Evolutionary conservation across 2,329 filamentous ascomycete genomes (phyloP).

Genomic region (Pezicula carpinea): DNA sequence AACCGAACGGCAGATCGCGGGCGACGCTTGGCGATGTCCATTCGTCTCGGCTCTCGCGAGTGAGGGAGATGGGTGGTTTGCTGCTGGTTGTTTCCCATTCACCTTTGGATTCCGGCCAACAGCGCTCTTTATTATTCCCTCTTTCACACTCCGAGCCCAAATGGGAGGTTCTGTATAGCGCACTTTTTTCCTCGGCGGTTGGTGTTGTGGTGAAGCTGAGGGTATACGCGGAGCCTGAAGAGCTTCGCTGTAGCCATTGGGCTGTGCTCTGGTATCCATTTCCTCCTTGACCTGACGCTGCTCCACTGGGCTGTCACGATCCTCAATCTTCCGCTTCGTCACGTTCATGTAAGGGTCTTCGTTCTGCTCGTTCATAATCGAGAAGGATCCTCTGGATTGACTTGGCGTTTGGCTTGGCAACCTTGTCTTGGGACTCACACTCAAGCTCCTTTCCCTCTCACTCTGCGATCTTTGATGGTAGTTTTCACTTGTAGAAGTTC

Average conservation of each 20-base stretch:
- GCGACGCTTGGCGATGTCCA: constrained; percentile 17
- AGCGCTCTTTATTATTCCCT: constrained; percentile 27
- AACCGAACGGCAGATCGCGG: constrained; percentile 7
- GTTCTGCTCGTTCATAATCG: constrained; percentile 10
- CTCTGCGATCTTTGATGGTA: constrained; percentile 43
- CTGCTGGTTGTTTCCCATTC: constrained; percentile 20
- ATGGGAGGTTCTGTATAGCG: constrained; percentile 49
- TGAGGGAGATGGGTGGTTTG: constrained; percentile 6
- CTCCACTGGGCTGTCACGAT: constrained; percentile 18
- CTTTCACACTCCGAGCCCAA: constrained; percentile 31
- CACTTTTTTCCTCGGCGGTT: constrained; percentile 42
- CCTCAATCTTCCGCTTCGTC: constrained; percentile 26
- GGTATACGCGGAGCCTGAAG: constrained; percentile 12
- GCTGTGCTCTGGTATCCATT: constrained; percentile 10
- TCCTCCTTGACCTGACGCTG: constrained; percentile 12
- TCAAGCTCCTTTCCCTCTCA: constrained; percentile 66
- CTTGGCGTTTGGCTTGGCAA: constrained; percentile 30
- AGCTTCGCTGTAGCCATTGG: constrained; percentile 18
- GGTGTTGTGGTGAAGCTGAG: constrained; percentile 20
- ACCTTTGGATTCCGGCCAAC: constrained; percentile 13
- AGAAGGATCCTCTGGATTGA: constrained; percentile 15
- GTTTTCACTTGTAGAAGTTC: constrained; percentile 35
- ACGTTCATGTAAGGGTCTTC: constrained; percentile 17
- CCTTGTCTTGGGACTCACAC: constrained; percentile 74
- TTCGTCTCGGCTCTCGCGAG: constrained; percentile 21